Percentiles rank a stretch among this genome's conserved stretches.
Conservation (phyloP, 2,329 filamentous ascomycete species). For the Ceratocystiopsis minuta region DNA sequence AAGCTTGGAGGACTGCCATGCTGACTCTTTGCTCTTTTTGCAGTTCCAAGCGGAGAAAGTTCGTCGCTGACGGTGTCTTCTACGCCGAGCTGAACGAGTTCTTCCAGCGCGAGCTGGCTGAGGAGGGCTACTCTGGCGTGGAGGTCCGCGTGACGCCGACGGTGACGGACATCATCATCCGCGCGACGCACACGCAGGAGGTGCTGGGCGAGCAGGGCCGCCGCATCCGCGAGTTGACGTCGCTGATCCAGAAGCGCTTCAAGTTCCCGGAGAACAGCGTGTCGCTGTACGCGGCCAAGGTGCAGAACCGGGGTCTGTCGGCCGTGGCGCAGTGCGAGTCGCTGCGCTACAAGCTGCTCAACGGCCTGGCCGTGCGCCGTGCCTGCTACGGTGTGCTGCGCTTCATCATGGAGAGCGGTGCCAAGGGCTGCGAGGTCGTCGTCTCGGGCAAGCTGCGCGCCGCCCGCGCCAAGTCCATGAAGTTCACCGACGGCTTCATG, state of each 20-base stretch:
- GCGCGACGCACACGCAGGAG: slow-evolving; percentile 99
- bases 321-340: slow-evolving; percentile 99
- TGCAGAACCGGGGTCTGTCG: slow-evolving; percentile 99
- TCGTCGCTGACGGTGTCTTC: slow-evolving; percentile 97
- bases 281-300: slow-evolving; percentile 99
- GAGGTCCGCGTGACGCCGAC: slow-evolving; percentile 99
- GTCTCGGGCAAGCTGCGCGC: slow-evolving; percentile 98
- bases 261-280: slow-evolving; percentile 99
- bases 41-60: slow-evolving; percentile 87
- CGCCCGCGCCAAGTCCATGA: slow-evolving; percentile 99
- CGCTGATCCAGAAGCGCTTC: slow-evolving; percentile 99
- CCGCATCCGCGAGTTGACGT: slow-evolving; percentile 99
- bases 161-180: slow-evolving; percentile 99
- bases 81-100: slow-evolving; percentile 99
- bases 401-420: slow-evolving; percentile 99
- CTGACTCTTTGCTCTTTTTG: slow-evolving; percentile 3
- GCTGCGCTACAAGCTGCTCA: slow-evolving; percentile 99
- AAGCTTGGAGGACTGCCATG: slow-evolving; percentile 1
- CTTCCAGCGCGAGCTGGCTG: slow-evolving; percentile 99
- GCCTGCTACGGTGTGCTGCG: slow-evolving; percentile 99
- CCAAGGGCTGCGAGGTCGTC: slow-evolving; percentile 99
- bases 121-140: slow-evolving; percentile 99
- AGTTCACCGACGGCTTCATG: slow-evolving; percentile 99
- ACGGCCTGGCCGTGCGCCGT: slow-evolving; percentile 94
- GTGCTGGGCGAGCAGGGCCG: slow-evolving; percentile 99